Conservation (phyloP, 2,329 filamentous ascomycete species). For the Fusarium decemcellulare region DNA sequence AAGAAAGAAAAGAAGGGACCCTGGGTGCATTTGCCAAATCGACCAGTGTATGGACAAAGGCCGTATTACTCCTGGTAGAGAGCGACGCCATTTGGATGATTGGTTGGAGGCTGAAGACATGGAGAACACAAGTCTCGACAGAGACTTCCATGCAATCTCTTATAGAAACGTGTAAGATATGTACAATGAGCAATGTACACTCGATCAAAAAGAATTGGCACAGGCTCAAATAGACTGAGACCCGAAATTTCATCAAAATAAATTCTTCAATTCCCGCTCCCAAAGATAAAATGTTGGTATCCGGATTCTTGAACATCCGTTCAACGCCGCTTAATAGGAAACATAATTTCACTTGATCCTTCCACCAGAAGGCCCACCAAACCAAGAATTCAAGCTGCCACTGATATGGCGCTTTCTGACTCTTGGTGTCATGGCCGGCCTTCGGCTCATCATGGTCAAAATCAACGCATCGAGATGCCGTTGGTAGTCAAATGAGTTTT, state of each 20-base stretch:
- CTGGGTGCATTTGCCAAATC: slow-evolving; percentile 91
- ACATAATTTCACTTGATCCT: neutral
- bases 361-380: no score
- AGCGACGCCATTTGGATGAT: neutral
- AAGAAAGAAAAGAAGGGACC: slow-evolving; percentile 82
- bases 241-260: neutral
- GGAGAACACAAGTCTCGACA: slow-evolving; percentile 9
- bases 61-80: slow-evolving; percentile 92
- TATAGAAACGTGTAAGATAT: slow-evolving; percentile 52
- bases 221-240: neutral
- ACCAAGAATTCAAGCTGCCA: no score
- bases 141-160: slow-evolving; percentile 37
- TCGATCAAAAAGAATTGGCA: slow-evolving; percentile 31
- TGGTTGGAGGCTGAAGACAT: slow-evolving; percentile 10
- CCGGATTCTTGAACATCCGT: slow-evolving; percentile 15
- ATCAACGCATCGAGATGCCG: slow-evolving; percentile 10
- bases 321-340: slow-evolving; percentile 16
- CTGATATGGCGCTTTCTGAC: neutral
- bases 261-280: slow-evolving; percentile 3
- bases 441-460: slow-evolving; percentile 6
- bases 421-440: slow-evolving; percentile 12
- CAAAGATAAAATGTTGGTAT: slow-evolving; percentile 15
- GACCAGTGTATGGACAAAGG: slow-evolving; percentile 85
- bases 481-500: slow-evolving; percentile 12
- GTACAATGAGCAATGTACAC: slow-evolving; percentile 52